Evolutionary conservation across 345 rosid genomes (phyloP), one percentile per base, ranked within the genome.

Genomic region (Eucalyptus sp.): DNA sequence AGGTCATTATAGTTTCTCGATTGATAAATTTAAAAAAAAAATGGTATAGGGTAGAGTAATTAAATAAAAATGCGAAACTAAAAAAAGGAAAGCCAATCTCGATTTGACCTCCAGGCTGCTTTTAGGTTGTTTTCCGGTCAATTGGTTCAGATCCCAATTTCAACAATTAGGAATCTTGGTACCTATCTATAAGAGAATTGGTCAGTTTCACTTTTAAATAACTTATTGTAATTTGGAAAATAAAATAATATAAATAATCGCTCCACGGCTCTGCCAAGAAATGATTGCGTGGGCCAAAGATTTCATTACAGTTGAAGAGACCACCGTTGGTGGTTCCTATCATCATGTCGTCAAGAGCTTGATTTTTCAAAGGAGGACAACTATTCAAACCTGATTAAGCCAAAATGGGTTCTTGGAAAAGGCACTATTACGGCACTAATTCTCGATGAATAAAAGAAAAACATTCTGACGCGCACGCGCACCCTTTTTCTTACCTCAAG

Each of bases 1-100:
- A 4, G 2, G 7, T 7, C 27, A 18, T 37, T 37, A 5, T 10
- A 5, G 2, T 18, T 3, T 37, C 83, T 9, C 1, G 20, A 71
- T 37, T 10, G 8, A 37, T 22, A 71, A 43, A 43, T 43, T 43
- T 5, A 43, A 43, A 43, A 41, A 5, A 71, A 37, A 76, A 22
- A 10, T 76, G 37, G 27, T 37, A 71, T 10, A 37, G 1, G 25
- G 10, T 18, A 10, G 25, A 71, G 7, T 10, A 41, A 76, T 76
- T 2, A 76, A 37, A 37, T 6, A 76, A 37, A 10, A 41, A 13
- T 41, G 3, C 25, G 24, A 37, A 37, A 22, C 12, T 13, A 2
- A 15, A n/a, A 64, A 15, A 64, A n/a, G 37, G 37, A 7, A 64
- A 29, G 68, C 68, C 31, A 29, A 27, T 62, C 68, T 6, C 68